Evolutionary conservation across 805 yeast species (phyloP), one percentile per base, ranked within the genome.

Genomic region (Ogataea naganishii): DNA sequence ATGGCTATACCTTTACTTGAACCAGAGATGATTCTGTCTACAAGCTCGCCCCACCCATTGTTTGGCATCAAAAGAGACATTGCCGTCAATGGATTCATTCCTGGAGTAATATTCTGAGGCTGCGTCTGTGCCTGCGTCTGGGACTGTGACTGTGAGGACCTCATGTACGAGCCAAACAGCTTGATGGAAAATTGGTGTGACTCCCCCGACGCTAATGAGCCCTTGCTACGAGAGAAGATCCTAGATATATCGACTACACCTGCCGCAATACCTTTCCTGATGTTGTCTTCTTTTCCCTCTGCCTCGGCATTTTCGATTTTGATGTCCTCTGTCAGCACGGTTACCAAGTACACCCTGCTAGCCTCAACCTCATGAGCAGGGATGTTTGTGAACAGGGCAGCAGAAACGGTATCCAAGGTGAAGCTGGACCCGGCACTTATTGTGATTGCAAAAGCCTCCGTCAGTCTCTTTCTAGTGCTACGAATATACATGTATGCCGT

Each of bases 21-120:
- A 16, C 94, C 92, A 11, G 71, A 51, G 39, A 85, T 77, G 36
- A 85, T 80, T 44, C 94, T 63, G 44, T 83, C 85, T 14, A 80
- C 70, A 29, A 82, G 57, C 38, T 80, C 88, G 57, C 95, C 96
- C 95, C 95, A 85, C 29, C 96, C 96, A 36, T 72, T 68, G 47
- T 75, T 78, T 34, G 45, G 46, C 51, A 50, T 48, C 12, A 49
- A 36, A 31, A 50, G 48, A 33, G 45, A 58, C 61, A 36, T 46
- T 36, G 41, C 66, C 55, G 41, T 51, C 56, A 36, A 48, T 23
- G 38, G 53, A 43, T 23, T 58, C 62, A 52, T 51, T 17, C 56
- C 57, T 3, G 56, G 43, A 24, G 41, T 33, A 14, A 49, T 23
- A 18, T 43, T 43, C 7, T 33, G 33, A 18, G 46, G 46, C 26